These are phyloP conservation scores for Leccinum longicurvipes DNA, from an alignment of 768 basidiomycete species.

Conservation along the genomic window DNA sequence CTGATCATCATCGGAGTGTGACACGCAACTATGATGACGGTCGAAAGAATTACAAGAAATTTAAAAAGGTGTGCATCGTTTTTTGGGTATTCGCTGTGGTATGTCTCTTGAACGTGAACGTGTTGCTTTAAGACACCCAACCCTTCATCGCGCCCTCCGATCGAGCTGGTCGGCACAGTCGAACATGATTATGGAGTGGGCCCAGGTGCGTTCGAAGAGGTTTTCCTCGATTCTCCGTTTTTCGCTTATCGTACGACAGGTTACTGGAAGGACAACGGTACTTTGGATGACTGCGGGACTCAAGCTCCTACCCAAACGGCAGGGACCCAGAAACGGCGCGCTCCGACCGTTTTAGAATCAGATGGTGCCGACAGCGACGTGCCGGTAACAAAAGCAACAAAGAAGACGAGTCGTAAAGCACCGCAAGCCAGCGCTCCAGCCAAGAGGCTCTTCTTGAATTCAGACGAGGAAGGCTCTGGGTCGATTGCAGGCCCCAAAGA, in stretches of 20 bases:
- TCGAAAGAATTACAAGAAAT: constrained; percentile 72
- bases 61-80: constrained; percentile 56
- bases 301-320: constrained; percentile 17
- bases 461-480: constrained; percentile 47
- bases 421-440: constrained; percentile 15
- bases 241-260: constrained; percentile 32
- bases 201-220: constrained; percentile 33
- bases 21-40: constrained; percentile 42
- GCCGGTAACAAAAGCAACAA: constrained; percentile 14
- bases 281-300: constrained; percentile 16
- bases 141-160: constrained; percentile 28
- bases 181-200: constrained; percentile 56
- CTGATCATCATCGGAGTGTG: constrained; percentile 20
- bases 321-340: constrained; percentile 22
- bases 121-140: constrained; percentile 26
- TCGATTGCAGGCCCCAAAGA: not conserved
- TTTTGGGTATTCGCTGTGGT: constrained; percentile 11
- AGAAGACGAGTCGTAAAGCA: constrained; percentile 19
- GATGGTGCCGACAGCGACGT: constrained; percentile 34
- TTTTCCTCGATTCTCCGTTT: not conserved
- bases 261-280: constrained; percentile 50
- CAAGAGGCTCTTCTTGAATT: constrained; percentile 51
- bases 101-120: not conserved
- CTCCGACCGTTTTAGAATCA: constrained; percentile 37
- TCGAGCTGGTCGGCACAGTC: constrained; percentile 52